These are phyloP conservation scores for Tritrichomonas musculus DNA, from an alignment of 208 protist genomes.

Conservation along the genomic window DNA sequence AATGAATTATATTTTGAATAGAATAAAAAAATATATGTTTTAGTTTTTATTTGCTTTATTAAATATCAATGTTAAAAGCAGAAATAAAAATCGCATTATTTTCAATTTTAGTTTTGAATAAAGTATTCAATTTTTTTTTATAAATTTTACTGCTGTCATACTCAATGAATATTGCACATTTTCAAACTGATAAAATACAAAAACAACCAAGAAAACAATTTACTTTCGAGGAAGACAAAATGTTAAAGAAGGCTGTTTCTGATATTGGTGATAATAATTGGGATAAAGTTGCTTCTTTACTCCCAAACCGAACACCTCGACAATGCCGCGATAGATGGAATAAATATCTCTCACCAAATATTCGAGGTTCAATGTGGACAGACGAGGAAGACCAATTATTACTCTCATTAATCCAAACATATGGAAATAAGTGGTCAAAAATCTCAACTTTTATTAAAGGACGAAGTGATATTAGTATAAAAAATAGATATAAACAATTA, in stretches of 20 bases:
- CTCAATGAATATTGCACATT: too few relatives aligned
- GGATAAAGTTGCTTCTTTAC: neutral
- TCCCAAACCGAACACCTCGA: neutral
- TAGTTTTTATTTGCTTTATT: too few relatives aligned
- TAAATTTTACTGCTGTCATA: too few relatives aligned
- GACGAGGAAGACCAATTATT: neutral
- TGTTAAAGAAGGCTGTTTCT: neutral
- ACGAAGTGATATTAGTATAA: neutral
- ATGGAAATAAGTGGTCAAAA: constrained; percentile 18
- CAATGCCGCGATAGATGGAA: constrained; percentile 13
- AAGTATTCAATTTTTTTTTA: too few relatives aligned
- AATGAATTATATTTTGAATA: too few relatives aligned
- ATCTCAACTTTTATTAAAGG: neutral
- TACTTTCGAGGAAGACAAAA: neutral
- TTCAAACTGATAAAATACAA: too few relatives aligned
- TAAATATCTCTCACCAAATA: neutral
- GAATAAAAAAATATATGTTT: too few relatives aligned
- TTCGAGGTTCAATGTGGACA: neutral
- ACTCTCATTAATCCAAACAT: neutral
- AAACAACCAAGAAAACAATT: neutral
- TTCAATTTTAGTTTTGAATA: too few relatives aligned
- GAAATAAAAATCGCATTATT: too few relatives aligned
- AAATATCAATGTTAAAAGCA: too few relatives aligned
- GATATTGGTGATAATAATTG: neutral
- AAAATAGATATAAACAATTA: neutral